Base-by-base conservation (phyloP, 371 early-diverging fungal species). In the Apophysomyces sp. region DNA sequence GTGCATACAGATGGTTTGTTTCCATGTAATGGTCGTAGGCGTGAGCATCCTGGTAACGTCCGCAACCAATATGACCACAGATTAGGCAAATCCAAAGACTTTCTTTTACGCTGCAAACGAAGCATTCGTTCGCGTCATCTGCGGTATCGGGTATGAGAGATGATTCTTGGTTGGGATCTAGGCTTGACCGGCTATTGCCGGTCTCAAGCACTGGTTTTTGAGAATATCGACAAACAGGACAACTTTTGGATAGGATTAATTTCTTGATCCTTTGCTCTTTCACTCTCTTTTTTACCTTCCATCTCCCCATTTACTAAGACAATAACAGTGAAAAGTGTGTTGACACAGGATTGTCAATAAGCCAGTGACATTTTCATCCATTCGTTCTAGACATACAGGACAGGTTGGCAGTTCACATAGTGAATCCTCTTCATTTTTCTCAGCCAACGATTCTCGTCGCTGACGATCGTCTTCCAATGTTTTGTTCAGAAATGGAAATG, bases 11-110 rank as follows among this genome's bases (percentile, higher is more conserved):
- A 68, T 98, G 98, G 16, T 76, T 68, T 0, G 94, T 93, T 28
- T 85, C 85, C 44, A 69, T 68, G 66, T 90, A 97, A 69, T 98
- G 98, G 37, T 82, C 81, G 41, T 89, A 88, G 0, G 98, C 98
- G 66, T 98, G 98, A 3, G 85, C 95, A 24, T 83, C 81, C 36
- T 88, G 84, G 62, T 96, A 82, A 54, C 92, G 73, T 9, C 94
- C 94, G 64, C 94, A 94, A 0, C 93, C 94, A 31, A 93, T 80
- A 63, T 93, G 86, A 0, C 95, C 97, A 71, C 98, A 98, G 24
- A 97, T 86, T 57, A 97, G 75, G 67, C 98, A 98, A 34, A 95
- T 93, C 98, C 98, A 98, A 16, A 97, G 78, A 61, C 89, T 86
- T 21, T 86, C 86, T 1, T 73, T 82, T 4, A 86, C 76, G n/a